These are phyloP conservation scores for Chalciporus piperatus DNA, from an alignment of 768 basidiomycete genomes.

Conservation along the genomic window DNA sequence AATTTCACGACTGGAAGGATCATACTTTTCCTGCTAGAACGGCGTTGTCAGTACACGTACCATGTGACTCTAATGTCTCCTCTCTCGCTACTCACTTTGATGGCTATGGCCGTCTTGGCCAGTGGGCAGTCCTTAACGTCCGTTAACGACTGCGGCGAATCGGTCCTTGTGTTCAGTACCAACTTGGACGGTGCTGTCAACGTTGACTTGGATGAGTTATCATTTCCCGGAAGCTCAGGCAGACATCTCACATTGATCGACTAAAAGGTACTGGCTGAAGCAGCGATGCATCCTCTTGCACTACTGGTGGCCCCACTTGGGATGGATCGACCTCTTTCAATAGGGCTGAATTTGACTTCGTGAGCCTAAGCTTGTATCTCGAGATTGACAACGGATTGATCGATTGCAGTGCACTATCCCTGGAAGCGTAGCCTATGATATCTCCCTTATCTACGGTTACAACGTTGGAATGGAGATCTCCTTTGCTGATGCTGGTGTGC, in stretches of 20 bases:
- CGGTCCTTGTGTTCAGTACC: slow-evolving; percentile 19
- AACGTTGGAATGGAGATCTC: slow-evolving; percentile 24
- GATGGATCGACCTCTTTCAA: slow-evolving; percentile 18
- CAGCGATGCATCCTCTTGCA: slow-evolving; percentile 13
- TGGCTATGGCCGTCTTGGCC: slow-evolving; percentile 5
- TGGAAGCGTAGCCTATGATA: slow-evolving; percentile 19
- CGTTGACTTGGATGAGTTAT: slow-evolving; percentile 14
- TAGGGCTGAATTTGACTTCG: slow-evolving; percentile 20
- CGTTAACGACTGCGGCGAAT: slow-evolving; percentile 19
- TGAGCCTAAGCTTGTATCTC: background rate
- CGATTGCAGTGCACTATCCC: slow-evolving; percentile 3
- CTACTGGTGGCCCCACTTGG: slow-evolving; percentile 22
- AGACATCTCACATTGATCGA: background rate
- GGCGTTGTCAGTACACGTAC: background rate
- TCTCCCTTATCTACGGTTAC: slow-evolving; percentile 24
- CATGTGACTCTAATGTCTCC: slow-evolving; percentile 1
- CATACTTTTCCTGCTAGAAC: background rate
- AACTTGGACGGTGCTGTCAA: slow-evolving; percentile 23
- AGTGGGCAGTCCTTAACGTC: slow-evolving; percentile 24
- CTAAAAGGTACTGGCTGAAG: slow-evolving; percentile 19
- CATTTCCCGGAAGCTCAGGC: background rate
- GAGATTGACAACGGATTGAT: background rate
- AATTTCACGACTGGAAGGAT: background rate
- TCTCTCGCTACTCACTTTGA: slow-evolving; percentile 11
- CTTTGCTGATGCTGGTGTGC: slow-evolving; percentile 13